Percentiles rank a stretch among this genome's conserved stretches.
Conservation (phyloP, 2,329 filamentous ascomycete species). For the Madurella fahalii region DNA sequence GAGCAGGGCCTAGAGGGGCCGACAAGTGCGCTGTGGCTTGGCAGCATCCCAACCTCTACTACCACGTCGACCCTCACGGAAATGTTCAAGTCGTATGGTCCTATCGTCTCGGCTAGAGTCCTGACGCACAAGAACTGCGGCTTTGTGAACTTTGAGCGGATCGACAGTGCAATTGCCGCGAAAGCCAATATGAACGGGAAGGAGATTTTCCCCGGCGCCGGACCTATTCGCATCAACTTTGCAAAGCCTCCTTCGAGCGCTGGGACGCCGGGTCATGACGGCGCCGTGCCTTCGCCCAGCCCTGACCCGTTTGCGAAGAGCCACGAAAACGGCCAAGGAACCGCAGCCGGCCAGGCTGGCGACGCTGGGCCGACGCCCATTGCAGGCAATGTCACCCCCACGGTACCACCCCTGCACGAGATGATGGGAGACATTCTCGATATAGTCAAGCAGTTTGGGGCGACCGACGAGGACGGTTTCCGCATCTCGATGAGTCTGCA, state of each 20-base stretch:
- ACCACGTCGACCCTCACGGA: conserved; percentile 92
- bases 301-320: conserved; percentile 73
- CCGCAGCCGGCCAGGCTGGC: conserved; percentile 30
- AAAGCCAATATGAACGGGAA: conserved; percentile 88
- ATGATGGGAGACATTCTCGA: conserved; percentile 77
- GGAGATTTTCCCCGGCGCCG: conserved; percentile 96
- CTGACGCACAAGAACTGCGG: conserved; percentile 98
- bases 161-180: conserved; percentile 86
- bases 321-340: conserved; percentile 41
- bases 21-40: conserved; percentile 92
- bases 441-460: conserved; percentile 86
- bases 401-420: conserved; percentile 68
- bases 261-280: conserved; percentile 83
- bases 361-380: conserved; percentile 31
- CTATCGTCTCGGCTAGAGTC: conserved; percentile 86
- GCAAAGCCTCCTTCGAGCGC: conserved; percentile 91
- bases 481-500: conserved; percentile 72
- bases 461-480: conserved; percentile 69
- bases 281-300: conserved; percentile 83
- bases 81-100: conserved; percentile 91
- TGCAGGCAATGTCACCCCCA: conserved; percentile 49
- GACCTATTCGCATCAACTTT: conserved; percentile 92
- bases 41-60: conserved; percentile 94
- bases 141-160: conserved; percentile 93
- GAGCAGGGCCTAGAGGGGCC: conserved; percentile 82